Base-by-base conservation (phyloP, 768 basidiomycete genomes). In the Leccinellum albellum region DNA sequence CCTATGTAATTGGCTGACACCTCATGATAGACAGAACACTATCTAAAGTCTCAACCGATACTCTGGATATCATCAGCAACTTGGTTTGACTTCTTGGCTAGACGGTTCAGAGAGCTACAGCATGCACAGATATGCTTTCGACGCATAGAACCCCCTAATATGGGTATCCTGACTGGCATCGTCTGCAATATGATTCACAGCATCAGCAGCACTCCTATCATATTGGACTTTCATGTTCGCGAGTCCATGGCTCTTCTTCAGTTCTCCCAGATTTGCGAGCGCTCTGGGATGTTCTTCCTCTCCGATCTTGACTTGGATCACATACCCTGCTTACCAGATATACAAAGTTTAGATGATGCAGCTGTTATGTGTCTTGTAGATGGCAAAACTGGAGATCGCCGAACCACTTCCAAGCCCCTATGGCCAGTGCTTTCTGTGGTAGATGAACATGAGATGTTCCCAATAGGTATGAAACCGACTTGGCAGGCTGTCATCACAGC, bases 91-190 rank as follows among this genome's bases (percentile, higher is more conserved):
- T 56, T 62, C 3, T 8, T 62, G 4, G 45, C 51, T 1, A 50
- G 54, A 6, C 5, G 49, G 7, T 9, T 61, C 2, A 35, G 37
- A 15, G 59, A 50, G 7, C 33, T 62, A 2, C 61, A 57, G 8
- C 3, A 2, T 3, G n/a, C 26, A 1, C 59, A 62, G 6, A 62
- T 62, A 1, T 3, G 4, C 4, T 3, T 60, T 2, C 9, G n/a
- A 5, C 17, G 7, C 2, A 37, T 54, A 0, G 29, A 58, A 15
- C 62, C 62, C 6, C 35, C 61, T 2, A 63, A 63, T 26, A 23
- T 62, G 29, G 57, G 56, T 2, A 26, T 59, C 1, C 10, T 63
- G 0, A 63, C 62, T 2, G 56, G 62, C 3, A 44, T 63, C 3
- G 1, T 63, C 0, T 54, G 54, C 32, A 26, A 50, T 29, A 47